Conservation (phyloP, 352 stramenopile species). For the Phytophthora parvispora region DNA sequence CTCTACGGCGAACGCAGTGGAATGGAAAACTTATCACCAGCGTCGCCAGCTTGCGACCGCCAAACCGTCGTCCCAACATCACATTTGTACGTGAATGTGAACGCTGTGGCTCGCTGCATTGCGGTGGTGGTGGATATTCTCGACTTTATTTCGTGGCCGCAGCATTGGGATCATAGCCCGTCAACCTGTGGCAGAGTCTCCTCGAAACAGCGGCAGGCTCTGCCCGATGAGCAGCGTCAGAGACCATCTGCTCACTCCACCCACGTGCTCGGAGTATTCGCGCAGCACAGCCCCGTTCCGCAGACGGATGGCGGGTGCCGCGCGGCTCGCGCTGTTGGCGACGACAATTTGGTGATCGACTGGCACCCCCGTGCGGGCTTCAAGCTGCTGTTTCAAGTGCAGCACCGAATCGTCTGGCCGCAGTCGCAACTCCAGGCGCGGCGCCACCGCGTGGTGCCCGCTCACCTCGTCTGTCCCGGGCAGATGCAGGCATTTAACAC, state of each 20-base stretch:
- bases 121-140: background rate
- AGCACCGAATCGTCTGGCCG: conserved; percentile 28
- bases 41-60: conserved; percentile 5
- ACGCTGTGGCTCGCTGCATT: background rate
- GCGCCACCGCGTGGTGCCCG: conserved; percentile 10
- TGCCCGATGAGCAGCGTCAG: conserved; percentile 45
- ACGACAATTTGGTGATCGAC: conserved; percentile 46
- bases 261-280: conserved; percentile 32
- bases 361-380: conserved; percentile 20
- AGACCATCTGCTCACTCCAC: conserved; percentile 26
- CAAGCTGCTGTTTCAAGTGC: conserved; percentile 39
- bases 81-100: too few relatives aligned
- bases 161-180: conserved; percentile 1
- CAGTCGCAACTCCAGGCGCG: conserved; percentile 33
- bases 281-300: conserved; percentile 24
- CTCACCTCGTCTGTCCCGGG: conserved; percentile 1
- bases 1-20: conserved; percentile 20
- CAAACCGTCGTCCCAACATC: too few relatives aligned
- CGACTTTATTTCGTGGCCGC: conserved; percentile 5
- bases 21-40: background rate
- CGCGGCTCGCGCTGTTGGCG: conserved; percentile 11
- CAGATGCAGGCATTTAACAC: conserved; percentile 34
- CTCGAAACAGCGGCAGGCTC: conserved; percentile 29
- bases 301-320: conserved; percentile 30
- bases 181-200: conserved; percentile 8